phyloP scores from a whole-genome alignment of 768 basidiomycete species.

The Lepiota venenata region DNA sequence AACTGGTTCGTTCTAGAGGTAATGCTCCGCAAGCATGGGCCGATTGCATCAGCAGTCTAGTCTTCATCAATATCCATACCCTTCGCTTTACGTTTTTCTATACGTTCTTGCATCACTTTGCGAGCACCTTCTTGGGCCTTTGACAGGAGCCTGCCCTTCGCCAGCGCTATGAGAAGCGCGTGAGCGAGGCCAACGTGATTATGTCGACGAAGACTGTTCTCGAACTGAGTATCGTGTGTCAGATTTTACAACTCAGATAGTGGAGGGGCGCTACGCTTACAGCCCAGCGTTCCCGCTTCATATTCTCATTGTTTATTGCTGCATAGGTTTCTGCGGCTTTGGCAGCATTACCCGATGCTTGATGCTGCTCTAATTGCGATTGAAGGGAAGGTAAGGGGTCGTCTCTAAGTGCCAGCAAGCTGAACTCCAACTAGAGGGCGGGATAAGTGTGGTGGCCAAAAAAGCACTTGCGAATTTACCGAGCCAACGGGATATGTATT shows the following conservation, averaged over 20 bases:
- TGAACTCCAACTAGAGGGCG: slow-evolving; percentile 76
- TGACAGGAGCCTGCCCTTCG: slow-evolving; percentile 63
- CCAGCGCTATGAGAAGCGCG: slow-evolving; percentile 67
- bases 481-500: slow-evolving; percentile 86
- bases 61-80: slow-evolving; percentile 49
- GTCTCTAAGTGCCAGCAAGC: slow-evolving; percentile 81
- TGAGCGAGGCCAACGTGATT: slow-evolving; percentile 85
- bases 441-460: not conserved
- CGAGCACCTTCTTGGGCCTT: slow-evolving; percentile 45
- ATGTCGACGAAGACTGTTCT: slow-evolving; percentile 83
- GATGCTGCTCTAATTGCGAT: slow-evolving; percentile 48
- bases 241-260: slow-evolving; percentile 10
- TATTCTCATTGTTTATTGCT: slow-evolving; percentile 61
- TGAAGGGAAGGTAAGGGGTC: slow-evolving; percentile 74
- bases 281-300: slow-evolving; percentile 79
- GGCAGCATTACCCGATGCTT: slow-evolving; percentile 35
- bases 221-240: slow-evolving; percentile 50
- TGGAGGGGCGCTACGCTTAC: slow-evolving; percentile 42
- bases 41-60: slow-evolving; percentile 15
- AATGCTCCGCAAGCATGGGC: not conserved
- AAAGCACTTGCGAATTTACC: slow-evolving; percentile 43
- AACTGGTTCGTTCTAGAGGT: slow-evolving; percentile 7
- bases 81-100: slow-evolving; percentile 39
- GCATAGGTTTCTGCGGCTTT: slow-evolving; percentile 51
- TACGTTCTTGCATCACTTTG: slow-evolving; percentile 41